Evolutionary conservation across 2,329 filamentous ascomycete species (phyloP).

Genomic region (Stagonosporopsis tanaceti): DNA sequence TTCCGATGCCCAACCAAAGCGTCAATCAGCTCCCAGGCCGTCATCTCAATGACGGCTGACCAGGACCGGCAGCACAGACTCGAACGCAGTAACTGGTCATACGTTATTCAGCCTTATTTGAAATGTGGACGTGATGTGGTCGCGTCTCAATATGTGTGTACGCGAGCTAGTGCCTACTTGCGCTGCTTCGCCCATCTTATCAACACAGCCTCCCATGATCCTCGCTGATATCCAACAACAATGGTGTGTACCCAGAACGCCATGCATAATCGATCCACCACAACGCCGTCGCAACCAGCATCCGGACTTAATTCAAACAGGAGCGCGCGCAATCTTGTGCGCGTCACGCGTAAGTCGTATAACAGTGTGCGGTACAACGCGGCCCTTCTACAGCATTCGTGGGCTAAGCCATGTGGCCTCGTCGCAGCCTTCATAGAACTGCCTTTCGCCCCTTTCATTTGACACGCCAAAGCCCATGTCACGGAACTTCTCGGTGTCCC

Average conservation of each 20-base stretch:
- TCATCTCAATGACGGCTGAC: not conserved
- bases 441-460: conserved; percentile 39
- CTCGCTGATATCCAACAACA: conserved; percentile 17
- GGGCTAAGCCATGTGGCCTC: conserved; percentile 52
- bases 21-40: too few relatives aligned
- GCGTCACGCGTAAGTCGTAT: not conserved
- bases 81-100: not conserved
- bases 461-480: conserved; percentile 47
- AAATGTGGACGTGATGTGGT: not conserved
- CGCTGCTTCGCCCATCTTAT: conserved; percentile 5
- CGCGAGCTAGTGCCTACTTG: not conserved
- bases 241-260: conserved; percentile 32
- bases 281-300: conserved; percentile 34
- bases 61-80: too few relatives aligned
- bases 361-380: conserved; percentile 3
- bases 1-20: not conserved
- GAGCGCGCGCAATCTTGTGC: conserved; percentile 4
- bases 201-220: conserved; percentile 6
- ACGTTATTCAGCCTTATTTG: not conserved
- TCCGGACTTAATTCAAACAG: conserved; percentile 14
- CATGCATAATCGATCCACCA: conserved; percentile 34
- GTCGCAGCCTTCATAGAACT: conserved; percentile 46
- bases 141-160: conserved; percentile 3
- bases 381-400: conserved; percentile 24
- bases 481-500: conserved; percentile 49